These are phyloP conservation scores for Cubamyces lactineus DNA, from an alignment of 768 basidiomycete genomes.

Conservation along the genomic window DNA sequence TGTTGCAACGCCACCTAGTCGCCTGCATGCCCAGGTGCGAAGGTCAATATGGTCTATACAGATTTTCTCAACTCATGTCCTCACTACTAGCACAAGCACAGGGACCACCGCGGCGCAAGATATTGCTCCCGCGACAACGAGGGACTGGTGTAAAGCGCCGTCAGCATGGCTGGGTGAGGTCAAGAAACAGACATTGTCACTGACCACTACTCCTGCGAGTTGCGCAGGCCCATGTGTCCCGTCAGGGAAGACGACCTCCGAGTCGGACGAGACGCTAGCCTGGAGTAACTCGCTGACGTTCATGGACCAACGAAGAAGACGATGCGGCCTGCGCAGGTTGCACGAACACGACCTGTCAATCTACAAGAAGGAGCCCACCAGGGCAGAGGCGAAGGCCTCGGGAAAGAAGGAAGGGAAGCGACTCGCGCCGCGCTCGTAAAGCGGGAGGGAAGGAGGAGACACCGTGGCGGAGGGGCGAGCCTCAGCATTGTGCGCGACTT, in stretches of 20 bases:
- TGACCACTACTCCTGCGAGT: constrained; percentile 19
- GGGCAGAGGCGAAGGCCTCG: constrained; percentile 13
- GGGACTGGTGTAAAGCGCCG: constrained; percentile 18
- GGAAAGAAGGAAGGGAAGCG: not conserved
- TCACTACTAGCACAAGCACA: constrained; percentile 26
- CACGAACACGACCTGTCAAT: not conserved
- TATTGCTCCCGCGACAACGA: constrained; percentile 33
- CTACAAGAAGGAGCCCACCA: constrained; percentile 6
- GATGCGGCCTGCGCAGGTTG: constrained; percentile 5
- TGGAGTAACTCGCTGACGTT: not conserved
- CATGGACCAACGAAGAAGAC: not conserved
- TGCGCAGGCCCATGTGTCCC: constrained; percentile 16
- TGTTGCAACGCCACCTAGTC: constrained; percentile 20
- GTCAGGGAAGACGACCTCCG: too few relatives aligned
- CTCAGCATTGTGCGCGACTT: not conserved
- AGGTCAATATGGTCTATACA: not conserved
- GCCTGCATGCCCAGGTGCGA: constrained; percentile 13
- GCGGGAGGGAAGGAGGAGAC: not conserved
- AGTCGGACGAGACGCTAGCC: not conserved
- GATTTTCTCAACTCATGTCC: not conserved
- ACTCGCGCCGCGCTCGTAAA: not conserved
- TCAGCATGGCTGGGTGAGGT: not conserved
- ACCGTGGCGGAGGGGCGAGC: not conserved
- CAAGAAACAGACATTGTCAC: not conserved
- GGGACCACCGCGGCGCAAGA: constrained; percentile 33